Evolutionary conservation across 2,329 filamentous ascomycete species (phyloP).

Genomic region (Fusarium sambucinum): DNA sequence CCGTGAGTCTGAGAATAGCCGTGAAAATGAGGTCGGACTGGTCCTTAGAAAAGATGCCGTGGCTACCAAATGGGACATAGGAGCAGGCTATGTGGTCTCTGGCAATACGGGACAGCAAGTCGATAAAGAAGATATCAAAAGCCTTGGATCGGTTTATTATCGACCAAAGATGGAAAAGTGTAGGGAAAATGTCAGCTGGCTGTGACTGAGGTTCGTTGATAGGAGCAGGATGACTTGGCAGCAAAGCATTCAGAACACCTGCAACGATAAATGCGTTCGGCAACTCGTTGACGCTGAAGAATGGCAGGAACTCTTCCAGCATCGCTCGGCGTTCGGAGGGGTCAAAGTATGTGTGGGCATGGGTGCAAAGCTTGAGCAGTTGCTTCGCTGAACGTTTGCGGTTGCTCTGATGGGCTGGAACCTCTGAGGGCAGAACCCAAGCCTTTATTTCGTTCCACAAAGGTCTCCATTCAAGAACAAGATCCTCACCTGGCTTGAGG

Average conservation of each 20-base stretch:
- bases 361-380: constrained; percentile 88
- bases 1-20: constrained; percentile 85
- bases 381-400: constrained; percentile 70
- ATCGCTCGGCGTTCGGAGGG: constrained; percentile 85
- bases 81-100: constrained; percentile 82
- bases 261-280: constrained; percentile 95
- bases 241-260: constrained; percentile 84
- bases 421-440: constrained; percentile 88
- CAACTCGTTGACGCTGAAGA: constrained; percentile 92
- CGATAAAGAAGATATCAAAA: constrained; percentile 88
- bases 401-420: constrained; percentile 71
- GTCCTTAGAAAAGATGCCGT: constrained; percentile 91
- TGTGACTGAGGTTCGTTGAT: constrained; percentile 79
- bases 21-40: constrained; percentile 96
- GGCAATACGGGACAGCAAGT: constrained; percentile 88
- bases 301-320: constrained; percentile 83
- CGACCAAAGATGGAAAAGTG: constrained; percentile 97
- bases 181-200: constrained; percentile 89
- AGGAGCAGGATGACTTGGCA: constrained; percentile 85
- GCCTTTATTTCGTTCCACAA: constrained; percentile 93
- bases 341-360: constrained; percentile 93
- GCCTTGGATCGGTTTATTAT: constrained; percentile 89
- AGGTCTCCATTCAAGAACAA: constrained; percentile 93
- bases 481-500: constrained; percentile 87
- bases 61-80: constrained; percentile 83